phyloP scores from a whole-genome alignment of 2,329 filamentous ascomycete species.

The Aureobasidium melanogenum region DNA sequence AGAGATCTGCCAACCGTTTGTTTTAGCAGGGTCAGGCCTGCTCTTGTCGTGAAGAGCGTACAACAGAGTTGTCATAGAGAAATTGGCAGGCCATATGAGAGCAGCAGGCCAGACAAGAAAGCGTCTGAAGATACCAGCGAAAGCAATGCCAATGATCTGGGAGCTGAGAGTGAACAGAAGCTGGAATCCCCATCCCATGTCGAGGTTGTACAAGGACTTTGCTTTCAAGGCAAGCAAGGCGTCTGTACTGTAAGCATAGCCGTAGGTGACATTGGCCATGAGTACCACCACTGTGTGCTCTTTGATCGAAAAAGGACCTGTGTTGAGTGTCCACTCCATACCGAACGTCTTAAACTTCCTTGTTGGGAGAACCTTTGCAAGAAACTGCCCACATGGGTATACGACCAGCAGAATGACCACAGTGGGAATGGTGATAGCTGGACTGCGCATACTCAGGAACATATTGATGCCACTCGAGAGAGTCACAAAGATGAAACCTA shows the following conservation, averaged over 20 bases:
- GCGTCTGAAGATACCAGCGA: slow-evolving; percentile 69
- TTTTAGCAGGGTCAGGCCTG: neutral
- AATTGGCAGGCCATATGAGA: slow-evolving; percentile 84
- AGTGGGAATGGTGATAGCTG: slow-evolving; percentile 13
- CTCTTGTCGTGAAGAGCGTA: slow-evolving; percentile 29
- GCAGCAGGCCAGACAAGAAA: slow-evolving; percentile 76
- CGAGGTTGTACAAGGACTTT: slow-evolving; percentile 63
- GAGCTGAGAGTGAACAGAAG: slow-evolving; percentile 75
- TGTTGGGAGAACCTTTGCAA: slow-evolving; percentile 60
- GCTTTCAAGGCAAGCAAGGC: slow-evolving; percentile 80
- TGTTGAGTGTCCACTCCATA: slow-evolving; percentile 28
- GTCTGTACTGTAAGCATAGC: slow-evolving; percentile 16
- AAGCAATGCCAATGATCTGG: slow-evolving; percentile 76
- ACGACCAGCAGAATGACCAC: slow-evolving; percentile 54
- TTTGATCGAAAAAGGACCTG: slow-evolving; percentile 49
- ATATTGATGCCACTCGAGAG: slow-evolving; percentile 23
- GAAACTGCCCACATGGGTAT: slow-evolving; percentile 70
- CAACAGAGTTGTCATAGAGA: slow-evolving; percentile 85
- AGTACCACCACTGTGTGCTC: slow-evolving; percentile 43
- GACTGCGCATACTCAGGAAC: slow-evolving; percentile 25
- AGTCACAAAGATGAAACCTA: slow-evolving; percentile 23
- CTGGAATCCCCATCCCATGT: slow-evolving; percentile 67
- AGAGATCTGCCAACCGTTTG: slow-evolving; percentile 67
- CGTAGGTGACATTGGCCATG: slow-evolving; percentile 20
- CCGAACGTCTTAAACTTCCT: slow-evolving; percentile 27